A percentile compares a stretch with the other conserved stretches of the same genome.
Conservation (phyloP, 2,329 filamentous ascomycete genomes). For the Fusarium bactridioides region DNA sequence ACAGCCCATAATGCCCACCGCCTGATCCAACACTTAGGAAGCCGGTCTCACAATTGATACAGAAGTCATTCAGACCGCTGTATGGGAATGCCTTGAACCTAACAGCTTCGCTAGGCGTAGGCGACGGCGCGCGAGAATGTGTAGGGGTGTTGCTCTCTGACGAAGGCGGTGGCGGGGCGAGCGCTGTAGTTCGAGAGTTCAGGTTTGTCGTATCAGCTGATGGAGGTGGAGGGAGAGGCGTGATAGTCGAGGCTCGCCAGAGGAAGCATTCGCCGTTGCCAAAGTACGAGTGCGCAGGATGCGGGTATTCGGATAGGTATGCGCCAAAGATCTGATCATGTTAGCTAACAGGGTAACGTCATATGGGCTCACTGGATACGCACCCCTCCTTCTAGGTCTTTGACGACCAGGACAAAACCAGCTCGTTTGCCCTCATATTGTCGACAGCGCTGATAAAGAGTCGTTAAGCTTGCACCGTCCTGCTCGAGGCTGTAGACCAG, state of each 20-base stretch:
- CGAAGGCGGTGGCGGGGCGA: conserved; percentile 42
- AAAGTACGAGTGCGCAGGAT: conserved; percentile 84
- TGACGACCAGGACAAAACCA: conserved; percentile 89
- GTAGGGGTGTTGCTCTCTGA: conserved; percentile 37
- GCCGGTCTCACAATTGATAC: conserved; percentile 87
- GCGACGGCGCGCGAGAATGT: conserved; percentile 35
- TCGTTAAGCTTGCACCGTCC: conserved; percentile 86
- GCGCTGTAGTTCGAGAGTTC: conserved; percentile 50
- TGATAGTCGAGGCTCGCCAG: conserved; percentile 66
- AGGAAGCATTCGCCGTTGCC: conserved; percentile 94
- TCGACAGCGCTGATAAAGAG: conserved; percentile 83
- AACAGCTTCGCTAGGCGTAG: conserved; percentile 74
- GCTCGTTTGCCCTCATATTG: conserved; percentile 73
- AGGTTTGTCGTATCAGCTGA: conserved; percentile 61
- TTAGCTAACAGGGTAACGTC: conserved; percentile 14
- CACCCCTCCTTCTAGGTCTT: conserved; percentile 78
- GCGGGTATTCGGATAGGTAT: conserved; percentile 89
- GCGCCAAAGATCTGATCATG: conserved; percentile 78
- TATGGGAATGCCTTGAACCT: conserved; percentile 98
- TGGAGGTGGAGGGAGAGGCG: conserved; percentile 60
- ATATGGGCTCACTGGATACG: conserved; percentile 47
- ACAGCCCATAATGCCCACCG: conserved; percentile 91
- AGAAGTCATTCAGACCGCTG: conserved; percentile 94
- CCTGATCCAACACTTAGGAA: conserved; percentile 88
- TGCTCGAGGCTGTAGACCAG: conserved; percentile 90